These are phyloP conservation scores for Plasmodium sp. DNA, from an alignment of 169 alveolate species.

Conservation along the genomic window DNA sequence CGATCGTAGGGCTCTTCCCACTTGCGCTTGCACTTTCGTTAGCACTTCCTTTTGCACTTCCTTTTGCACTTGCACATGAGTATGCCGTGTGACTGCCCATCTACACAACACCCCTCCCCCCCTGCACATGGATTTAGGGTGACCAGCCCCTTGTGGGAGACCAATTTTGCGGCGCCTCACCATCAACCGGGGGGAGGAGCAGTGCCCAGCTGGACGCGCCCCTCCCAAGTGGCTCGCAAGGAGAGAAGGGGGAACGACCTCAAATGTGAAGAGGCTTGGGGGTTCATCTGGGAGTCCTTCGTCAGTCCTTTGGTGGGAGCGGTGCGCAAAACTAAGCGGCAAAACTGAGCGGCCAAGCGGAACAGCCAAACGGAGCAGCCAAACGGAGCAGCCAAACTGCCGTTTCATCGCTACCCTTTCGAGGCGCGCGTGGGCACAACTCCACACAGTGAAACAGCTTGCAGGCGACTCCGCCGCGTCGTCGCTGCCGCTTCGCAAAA, in stretches of 20 bases:
- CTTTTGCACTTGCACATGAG: neutral
- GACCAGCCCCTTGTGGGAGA: neutral
- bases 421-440: neutral
- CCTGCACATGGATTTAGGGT: neutral
- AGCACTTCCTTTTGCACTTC: no score
- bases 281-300: neutral
- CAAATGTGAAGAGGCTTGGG: neutral
- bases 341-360: neutral
- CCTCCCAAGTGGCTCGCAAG: neutral
- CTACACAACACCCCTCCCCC: neutral
- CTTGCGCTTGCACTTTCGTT: neutral
- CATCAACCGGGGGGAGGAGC: neutral
- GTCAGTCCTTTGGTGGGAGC: neutral
- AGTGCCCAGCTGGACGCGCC: neutral
- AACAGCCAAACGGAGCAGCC: neutral
- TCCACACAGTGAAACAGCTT: neutral
- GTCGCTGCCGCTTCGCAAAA: neutral
- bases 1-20: neutral
- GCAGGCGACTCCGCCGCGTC: neutral
- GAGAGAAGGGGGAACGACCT: neutral
- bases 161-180: neutral
- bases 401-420: neutral
- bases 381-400: neutral
- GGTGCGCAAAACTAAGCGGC: neutral
- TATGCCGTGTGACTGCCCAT: neutral